These are phyloP conservation scores for Blepharisma japonicum DNA, from an alignment of 73 alveolate genomes.

Conservation along the genomic window DNA sequence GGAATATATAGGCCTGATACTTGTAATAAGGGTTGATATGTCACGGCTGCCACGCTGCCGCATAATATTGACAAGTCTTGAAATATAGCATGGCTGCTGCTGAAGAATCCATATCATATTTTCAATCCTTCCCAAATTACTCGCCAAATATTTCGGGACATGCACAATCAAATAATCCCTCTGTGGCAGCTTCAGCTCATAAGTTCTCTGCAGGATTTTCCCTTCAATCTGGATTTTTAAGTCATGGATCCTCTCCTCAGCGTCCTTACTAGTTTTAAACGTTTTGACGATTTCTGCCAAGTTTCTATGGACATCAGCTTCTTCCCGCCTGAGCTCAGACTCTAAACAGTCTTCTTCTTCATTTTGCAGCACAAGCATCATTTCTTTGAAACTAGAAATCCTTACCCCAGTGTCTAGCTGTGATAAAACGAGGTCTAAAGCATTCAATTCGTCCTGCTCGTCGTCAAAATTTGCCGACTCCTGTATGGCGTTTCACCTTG, in stretches of 20 bases:
- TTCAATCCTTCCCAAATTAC: neutral
- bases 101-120: constrained; percentile 20
- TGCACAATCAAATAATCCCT: neutral
- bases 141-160: neutral
- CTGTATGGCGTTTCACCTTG: constrained; percentile 2
- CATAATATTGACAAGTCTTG: neutral
- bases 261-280: neutral
- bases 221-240: neutral
- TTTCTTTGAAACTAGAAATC: constrained; percentile 7
- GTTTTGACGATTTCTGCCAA: neutral
- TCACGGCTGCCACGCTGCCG: constrained; percentile 1
- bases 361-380: neutral
- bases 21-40: neutral
- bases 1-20: constrained; percentile 2
- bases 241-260: neutral
- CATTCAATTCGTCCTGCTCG: neutral
- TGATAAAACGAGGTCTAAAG: constrained; percentile 13
- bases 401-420: constrained; percentile 30
- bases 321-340: neutral
- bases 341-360: neutral
- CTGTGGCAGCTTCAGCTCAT: constrained; percentile 15
- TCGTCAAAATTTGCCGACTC: neutral
- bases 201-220: neutral
- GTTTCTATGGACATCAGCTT: neutral
- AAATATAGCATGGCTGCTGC: constrained; percentile 17